These are phyloP conservation scores for Allantophomopsis lycopodina DNA, from an alignment of 2,329 filamentous ascomycete species.

Conservation along the genomic window DNA sequence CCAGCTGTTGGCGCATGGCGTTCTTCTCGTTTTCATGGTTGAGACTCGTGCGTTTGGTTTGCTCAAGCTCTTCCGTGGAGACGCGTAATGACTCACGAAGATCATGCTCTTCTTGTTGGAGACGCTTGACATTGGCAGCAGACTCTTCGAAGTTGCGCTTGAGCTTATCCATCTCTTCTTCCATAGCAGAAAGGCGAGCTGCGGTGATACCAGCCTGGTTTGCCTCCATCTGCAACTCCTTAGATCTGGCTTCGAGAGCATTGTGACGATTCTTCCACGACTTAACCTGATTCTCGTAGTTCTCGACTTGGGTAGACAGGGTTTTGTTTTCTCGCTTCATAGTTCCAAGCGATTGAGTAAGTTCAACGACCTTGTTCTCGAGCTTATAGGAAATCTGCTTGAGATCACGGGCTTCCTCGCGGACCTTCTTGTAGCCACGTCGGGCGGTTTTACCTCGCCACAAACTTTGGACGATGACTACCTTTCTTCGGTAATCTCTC, in stretches of 20 bases:
- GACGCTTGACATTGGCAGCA: slow-evolving; percentile 74
- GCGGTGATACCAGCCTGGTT: slow-evolving; percentile 96
- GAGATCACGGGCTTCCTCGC: slow-evolving; percentile 92
- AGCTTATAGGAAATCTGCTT: slow-evolving; percentile 99
- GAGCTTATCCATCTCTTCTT: slow-evolving; percentile 88
- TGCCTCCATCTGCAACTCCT: slow-evolving; percentile 89
- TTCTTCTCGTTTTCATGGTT: slow-evolving; percentile 76
- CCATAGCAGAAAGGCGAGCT: slow-evolving; percentile 79
- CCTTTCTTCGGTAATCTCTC: slow-evolving; percentile 81
- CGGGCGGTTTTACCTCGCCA: slow-evolving; percentile 81
- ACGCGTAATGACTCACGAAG: slow-evolving; percentile 70
- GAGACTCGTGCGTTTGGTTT: slow-evolving; percentile 59
- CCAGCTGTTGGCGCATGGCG: slow-evolving; percentile 74
- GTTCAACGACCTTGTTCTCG: slow-evolving; percentile 98
- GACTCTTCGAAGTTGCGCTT: slow-evolving; percentile 86
- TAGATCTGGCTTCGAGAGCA: slow-evolving; percentile 74
- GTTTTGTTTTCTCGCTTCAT: slow-evolving; percentile 93
- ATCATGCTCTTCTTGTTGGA: slow-evolving; percentile 87
- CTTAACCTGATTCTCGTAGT: slow-evolving; percentile 90
- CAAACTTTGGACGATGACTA: slow-evolving; percentile 79
- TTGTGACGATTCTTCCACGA: slow-evolving; percentile 92
- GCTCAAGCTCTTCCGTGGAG: slow-evolving; percentile 71
- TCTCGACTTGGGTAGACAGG: slow-evolving; percentile 78
- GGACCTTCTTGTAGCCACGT: slow-evolving; percentile 74
- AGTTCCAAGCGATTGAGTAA: slow-evolving; percentile 84